phyloP scores from a whole-genome alignment of 441 rosid species.

The Rhodomyrtus psidioides region DNA sequence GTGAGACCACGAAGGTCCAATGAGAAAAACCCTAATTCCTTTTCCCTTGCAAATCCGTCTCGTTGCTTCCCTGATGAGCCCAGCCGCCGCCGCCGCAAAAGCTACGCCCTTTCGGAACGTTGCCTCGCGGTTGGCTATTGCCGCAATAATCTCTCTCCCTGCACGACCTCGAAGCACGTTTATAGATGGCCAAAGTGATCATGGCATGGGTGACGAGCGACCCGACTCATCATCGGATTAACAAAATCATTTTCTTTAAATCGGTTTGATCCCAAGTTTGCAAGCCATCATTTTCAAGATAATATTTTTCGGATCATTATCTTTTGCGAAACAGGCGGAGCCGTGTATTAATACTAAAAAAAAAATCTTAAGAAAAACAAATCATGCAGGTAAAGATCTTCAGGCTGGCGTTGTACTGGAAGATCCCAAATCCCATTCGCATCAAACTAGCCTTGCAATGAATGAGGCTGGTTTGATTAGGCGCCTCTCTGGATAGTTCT shows the following conservation, averaged over 20 bases:
- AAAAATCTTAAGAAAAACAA: not conserved
- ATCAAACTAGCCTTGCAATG: too few species aligned
- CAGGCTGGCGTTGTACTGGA: too few species aligned
- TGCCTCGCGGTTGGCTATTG: not conserved
- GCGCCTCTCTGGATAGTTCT: too few species aligned
- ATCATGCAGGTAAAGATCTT: too few species aligned
- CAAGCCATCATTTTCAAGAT: not conserved
- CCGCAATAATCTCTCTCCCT: not conserved
- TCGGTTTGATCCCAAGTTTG: not conserved
- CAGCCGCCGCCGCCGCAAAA: not conserved
- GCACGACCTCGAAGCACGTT: not conserved
- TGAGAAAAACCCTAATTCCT: not conserved
- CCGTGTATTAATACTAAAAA: not conserved
- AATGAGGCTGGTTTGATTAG: too few species aligned
- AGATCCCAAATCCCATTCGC: too few species aligned
- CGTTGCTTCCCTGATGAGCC: not conserved
- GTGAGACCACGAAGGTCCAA: not conserved
- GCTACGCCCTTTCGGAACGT: not conserved
- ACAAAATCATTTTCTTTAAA: too few species aligned
- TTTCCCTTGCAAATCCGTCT: not conserved
- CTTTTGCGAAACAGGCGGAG: too few species aligned
- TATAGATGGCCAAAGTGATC: not conserved
- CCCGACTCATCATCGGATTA: too few species aligned
- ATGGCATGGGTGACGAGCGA: too few species aligned
- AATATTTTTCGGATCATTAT: too few species aligned